Percentiles rank a stretch among this genome's conserved stretches.
phyloP scores from a whole-genome alignment of 1,284 basidiomycete species.

The Ceratobasidium sp. region DNA sequence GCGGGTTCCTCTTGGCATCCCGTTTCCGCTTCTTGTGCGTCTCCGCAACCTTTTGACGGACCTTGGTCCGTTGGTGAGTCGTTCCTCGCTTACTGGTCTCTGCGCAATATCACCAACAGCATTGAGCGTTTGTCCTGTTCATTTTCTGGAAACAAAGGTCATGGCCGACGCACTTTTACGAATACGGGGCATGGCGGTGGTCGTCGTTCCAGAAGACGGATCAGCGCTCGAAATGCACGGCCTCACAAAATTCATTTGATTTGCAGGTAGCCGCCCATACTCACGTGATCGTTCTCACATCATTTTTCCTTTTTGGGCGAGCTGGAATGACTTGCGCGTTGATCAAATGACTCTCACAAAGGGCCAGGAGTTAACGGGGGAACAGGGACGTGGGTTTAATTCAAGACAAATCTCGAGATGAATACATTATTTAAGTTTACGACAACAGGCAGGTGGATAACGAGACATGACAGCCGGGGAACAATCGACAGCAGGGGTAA shows the following conservation, averaged over 20 bases:
- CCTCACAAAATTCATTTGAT: constrained; percentile 28
- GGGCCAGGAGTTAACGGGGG: neutral
- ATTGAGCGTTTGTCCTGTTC: constrained; percentile 18
- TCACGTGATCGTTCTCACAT: constrained; percentile 8
- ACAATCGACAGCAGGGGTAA: neutral
- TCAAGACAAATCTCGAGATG: neutral
- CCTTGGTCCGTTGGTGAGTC: constrained; percentile 76
- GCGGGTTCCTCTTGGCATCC: constrained; percentile 80
- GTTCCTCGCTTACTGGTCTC: constrained; percentile 85
- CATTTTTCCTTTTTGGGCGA: constrained; percentile 13
- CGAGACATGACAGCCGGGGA: neutral
- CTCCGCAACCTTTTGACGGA: constrained; percentile 82
- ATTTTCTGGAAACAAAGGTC: neutral
- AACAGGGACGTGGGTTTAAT: neutral
- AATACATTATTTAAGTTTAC: constrained; percentile 21
- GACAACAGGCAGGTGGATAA: constrained; percentile 7
- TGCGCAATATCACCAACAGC: constrained; percentile 49
- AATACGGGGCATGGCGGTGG: constrained; percentile 69
- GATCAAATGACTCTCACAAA: neutral
- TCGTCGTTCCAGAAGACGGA: neutral
- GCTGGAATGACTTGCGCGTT: constrained; percentile 17
- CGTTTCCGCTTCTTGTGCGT: constrained; percentile 79
- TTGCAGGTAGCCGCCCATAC: neutral
- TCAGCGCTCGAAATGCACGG: neutral
- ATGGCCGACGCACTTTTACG: constrained; percentile 66